phyloP scores from a whole-genome alignment of 2,329 filamentous ascomycete genomes.

The Trichoderma gracile region DNA sequence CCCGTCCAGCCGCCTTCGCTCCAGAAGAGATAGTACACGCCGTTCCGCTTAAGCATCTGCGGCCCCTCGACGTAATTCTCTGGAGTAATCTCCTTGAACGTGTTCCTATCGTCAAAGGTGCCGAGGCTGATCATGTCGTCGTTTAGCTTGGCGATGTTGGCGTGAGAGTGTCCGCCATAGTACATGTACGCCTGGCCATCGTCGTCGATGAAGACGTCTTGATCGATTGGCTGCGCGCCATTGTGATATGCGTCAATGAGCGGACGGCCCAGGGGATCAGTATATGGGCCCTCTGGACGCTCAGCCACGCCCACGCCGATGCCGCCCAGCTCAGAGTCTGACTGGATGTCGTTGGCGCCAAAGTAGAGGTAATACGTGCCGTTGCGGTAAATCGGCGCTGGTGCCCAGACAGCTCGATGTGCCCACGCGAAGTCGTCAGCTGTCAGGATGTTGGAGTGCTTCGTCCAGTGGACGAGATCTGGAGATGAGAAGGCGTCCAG shows the following conservation, averaged over 20 bases:
- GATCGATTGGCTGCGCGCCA: constrained; percentile 49
- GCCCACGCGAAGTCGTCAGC: constrained; percentile 43
- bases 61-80: constrained; percentile 40
- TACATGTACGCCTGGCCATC: constrained; percentile 47
- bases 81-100: constrained; percentile 49
- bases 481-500: constrained; percentile 53
- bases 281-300: constrained; percentile 40
- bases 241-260: constrained; percentile 44
- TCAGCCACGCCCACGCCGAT: constrained; percentile 42
- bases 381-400: constrained; percentile 46
- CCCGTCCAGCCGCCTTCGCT: constrained; percentile 52
- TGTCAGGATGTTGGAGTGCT: constrained; percentile 46
- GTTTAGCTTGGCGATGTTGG: constrained; percentile 46
- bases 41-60: constrained; percentile 49
- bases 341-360: constrained; percentile 50
- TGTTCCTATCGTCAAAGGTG: constrained; percentile 43
- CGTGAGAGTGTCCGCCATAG: constrained; percentile 43
- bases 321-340: constrained; percentile 41
- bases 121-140: constrained; percentile 45
- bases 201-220: constrained; percentile 45
- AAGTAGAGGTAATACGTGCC: constrained; percentile 54
- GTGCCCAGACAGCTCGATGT: constrained; percentile 49
- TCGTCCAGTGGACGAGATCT: constrained; percentile 52
- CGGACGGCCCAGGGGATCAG: constrained; percentile 38
- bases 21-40: constrained; percentile 50